These are phyloP conservation scores for Quercus ilex DNA, from an alignment of 306 rosid genomes.

Conservation along the genomic window DNA sequence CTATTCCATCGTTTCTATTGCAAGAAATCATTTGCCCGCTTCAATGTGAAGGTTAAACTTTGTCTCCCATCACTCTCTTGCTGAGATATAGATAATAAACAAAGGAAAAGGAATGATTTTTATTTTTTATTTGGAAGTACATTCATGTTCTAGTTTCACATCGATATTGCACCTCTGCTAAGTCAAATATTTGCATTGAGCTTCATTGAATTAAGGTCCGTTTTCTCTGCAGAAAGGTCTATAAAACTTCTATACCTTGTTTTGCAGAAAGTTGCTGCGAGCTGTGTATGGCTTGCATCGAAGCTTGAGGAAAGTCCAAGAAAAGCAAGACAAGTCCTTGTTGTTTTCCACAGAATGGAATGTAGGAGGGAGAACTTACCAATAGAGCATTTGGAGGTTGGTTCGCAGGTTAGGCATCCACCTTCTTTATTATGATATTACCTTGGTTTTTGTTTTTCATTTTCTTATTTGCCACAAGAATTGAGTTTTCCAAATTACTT, in stretches of 20 bases:
- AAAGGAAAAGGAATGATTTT: not conserved
- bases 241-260: not conserved
- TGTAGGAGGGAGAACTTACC: constrained; percentile 87
- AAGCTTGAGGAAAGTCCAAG: constrained; percentile 90
- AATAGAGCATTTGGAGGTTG: constrained; percentile 70
- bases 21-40: constrained; percentile 92
- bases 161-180: not conserved
- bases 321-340: constrained; percentile 88
- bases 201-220: not conserved
- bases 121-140: not conserved
- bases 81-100: not conserved
- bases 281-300: constrained; percentile 96
- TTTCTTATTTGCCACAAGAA: not conserved
- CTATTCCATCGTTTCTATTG: constrained; percentile 92
- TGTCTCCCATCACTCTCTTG: not conserved
- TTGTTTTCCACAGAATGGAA: constrained; percentile 94
- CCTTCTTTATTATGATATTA: constrained; percentile 4
- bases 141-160: not conserved
- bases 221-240: no score
- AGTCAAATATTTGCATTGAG: not conserved
- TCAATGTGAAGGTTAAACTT: constrained; percentile 73
- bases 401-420: constrained; percentile 62
- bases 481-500: not conserved
- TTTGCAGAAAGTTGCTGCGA: constrained; percentile 93
- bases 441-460: not conserved